A percentile compares a stretch with the other conserved stretches of the same genome.
These are phyloP conservation scores for Xylaria sp. DNA, from an alignment of 2,329 filamentous ascomycete species.

Conservation along the genomic window DNA sequence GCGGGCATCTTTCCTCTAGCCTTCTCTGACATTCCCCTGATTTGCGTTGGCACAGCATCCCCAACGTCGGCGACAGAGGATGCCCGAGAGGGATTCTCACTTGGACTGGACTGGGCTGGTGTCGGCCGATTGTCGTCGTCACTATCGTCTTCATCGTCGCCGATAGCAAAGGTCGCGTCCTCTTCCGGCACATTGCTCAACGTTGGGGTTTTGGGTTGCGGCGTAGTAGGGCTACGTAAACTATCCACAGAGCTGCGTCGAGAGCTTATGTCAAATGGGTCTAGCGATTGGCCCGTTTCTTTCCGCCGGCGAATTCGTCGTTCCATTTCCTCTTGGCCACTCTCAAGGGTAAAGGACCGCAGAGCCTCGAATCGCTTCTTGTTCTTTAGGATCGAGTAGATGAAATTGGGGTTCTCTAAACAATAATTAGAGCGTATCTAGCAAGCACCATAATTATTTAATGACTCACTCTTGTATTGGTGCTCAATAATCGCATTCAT, in stretches of 20 bases:
- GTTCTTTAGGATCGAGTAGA: slow-evolving; percentile 78
- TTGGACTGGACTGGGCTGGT: slow-evolving; percentile 65
- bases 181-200: slow-evolving; percentile 75
- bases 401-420: slow-evolving; percentile 76
- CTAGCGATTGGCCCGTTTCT: slow-evolving; percentile 56
- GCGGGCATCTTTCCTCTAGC: slow-evolving; percentile 94
- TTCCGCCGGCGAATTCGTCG: slow-evolving; percentile 73
- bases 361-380: slow-evolving; percentile 83
- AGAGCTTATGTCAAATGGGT: slow-evolving; percentile 53
- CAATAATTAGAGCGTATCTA: slow-evolving; percentile 23
- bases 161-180: slow-evolving; percentile 83
- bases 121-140: slow-evolving; percentile 56
- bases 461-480: slow-evolving; percentile 70
- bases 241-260: slow-evolving; percentile 69
- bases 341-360: slow-evolving; percentile 86
- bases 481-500: slow-evolving; percentile 91
- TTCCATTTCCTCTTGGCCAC: slow-evolving; percentile 88
- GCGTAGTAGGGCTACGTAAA: slow-evolving; percentile 62
- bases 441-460: neutral
- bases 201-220: slow-evolving; percentile 55
- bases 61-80: slow-evolving; percentile 71
- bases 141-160: slow-evolving; percentile 74
- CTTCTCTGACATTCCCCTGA: slow-evolving; percentile 95
- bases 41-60: slow-evolving; percentile 78
- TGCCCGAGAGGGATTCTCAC: slow-evolving; percentile 63